Evolutionary conservation across 2,329 filamentous ascomycete species (phyloP), one percentile per base, ranked within the genome.

Genomic region (Plectosphaerella cucumerina): DNA sequence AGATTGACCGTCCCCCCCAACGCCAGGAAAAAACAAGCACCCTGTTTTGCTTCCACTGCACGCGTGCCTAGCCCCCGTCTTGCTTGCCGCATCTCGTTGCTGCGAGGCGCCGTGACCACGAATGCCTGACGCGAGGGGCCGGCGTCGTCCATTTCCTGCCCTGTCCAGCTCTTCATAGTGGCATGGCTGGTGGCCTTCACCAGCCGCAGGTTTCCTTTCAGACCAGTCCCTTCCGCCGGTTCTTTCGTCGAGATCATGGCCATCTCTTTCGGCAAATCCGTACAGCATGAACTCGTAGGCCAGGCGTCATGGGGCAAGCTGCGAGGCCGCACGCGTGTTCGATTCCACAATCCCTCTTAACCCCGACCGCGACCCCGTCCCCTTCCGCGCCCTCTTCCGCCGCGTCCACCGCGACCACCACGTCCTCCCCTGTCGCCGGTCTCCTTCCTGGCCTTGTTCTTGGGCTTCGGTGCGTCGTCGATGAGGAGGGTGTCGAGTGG

Each of bases 361-460:
- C 70, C 68, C 50, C 70, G 66, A 9, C 72, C 71, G 18, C 70
- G 68, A 26, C 72, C 69, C 43, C 73, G 67, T 17, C 74, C 73
- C 42, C 74, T 65, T 35, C 77, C 74, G 37, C 80, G 70, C 17
- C 82, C 82, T 49, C 82, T 72, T 21, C 81, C 77, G 44, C 79
- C 68, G 31, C 78, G 75, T 26, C 80, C 68, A 18, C 77, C 70
- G 17, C 80, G 71, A 33, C 78, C 70, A 43, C 78, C 78, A 42
- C 77, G 68, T 23, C 67, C 75, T 43, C 82, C 80, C 45, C 85
- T 76, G 53, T 83, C 81, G n/a, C n/a, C n/a, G 31, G 79, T 80
- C 75, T 97, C 94, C 80, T 99, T 99, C 67, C 93, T 84, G 22
- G 94, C 93, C 85, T 99, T 99, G 77, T 99, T 99, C 87, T 97